A percentile compares a stretch with the other conserved stretches of the same genome.
phyloP scores from a whole-genome alignment of 371 early-diverging fungal genomes.

The Coemansia sp. region DNA sequence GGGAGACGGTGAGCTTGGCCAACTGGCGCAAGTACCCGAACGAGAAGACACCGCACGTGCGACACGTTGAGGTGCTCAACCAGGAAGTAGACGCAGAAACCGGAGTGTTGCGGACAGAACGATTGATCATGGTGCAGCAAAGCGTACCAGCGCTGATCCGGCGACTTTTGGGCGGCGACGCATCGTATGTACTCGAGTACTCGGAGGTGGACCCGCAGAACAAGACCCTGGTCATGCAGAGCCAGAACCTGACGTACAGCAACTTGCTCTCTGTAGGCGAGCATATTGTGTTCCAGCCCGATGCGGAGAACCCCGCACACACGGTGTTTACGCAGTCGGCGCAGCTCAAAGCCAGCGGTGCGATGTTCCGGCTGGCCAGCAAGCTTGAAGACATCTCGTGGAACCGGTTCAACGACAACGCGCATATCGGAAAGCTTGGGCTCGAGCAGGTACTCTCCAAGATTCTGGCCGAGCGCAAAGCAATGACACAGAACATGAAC shows the following conservation, averaged over 20 bases:
- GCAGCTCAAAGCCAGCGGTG: conserved; percentile 72
- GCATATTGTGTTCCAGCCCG: conserved; percentile 69
- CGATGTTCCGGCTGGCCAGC: conserved; percentile 71
- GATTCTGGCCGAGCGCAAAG: conserved; percentile 50
- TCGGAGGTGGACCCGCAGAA: conserved; percentile 77
- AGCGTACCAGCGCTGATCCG: conserved; percentile 73
- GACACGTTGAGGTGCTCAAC: conserved; percentile 84
- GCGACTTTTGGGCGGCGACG: conserved; percentile 65
- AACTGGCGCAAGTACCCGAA: conserved; percentile 98
- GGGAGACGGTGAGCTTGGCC: conserved; percentile 85
- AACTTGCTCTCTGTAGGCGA: conserved; percentile 83
- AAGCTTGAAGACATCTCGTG: conserved; percentile 84
- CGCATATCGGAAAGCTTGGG: conserved; percentile 71
- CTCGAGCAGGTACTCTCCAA: conserved; percentile 68
- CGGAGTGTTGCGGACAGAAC: conserved; percentile 82
- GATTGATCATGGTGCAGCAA: conserved; percentile 86
- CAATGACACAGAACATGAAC: conserved; percentile 10
- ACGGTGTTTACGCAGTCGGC: conserved; percentile 82
- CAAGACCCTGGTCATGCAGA: conserved; percentile 68
- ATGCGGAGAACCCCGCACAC: conserved; percentile 53
- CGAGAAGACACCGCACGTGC: conserved; percentile 84
- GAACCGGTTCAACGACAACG: conserved; percentile 84
- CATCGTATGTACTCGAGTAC: conserved; percentile 83
- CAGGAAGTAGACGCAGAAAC: conserved; percentile 77
- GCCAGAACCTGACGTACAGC: conserved; percentile 71